phyloP scores from a whole-genome alignment of 2,329 filamentous ascomycete species.

The Stagonosporopsis rhizophila region DNA sequence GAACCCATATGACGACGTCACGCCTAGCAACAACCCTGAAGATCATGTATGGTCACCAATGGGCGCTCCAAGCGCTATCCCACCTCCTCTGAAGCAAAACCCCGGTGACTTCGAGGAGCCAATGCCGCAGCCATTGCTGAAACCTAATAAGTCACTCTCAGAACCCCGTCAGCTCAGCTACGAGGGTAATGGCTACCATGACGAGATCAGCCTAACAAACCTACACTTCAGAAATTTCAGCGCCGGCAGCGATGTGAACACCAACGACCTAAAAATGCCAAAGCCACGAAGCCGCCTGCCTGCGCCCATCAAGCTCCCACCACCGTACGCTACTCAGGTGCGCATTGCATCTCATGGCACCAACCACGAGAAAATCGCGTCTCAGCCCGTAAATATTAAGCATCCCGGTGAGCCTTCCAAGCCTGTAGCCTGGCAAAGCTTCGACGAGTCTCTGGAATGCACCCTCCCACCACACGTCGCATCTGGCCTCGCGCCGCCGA shows the following conservation, averaged over 20 bases:
- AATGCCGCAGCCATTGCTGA: neutral
- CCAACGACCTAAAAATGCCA: neutral
- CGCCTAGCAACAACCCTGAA: neutral
- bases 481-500: slow-evolving; percentile 18
- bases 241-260: neutral
- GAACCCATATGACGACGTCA: slow-evolving; percentile 22
- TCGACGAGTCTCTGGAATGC: slow-evolving; percentile 15
- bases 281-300: slow-evolving; percentile 26
- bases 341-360: slow-evolving; percentile 17
- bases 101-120: neutral
- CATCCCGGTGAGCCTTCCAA: neutral
- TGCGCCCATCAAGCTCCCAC: slow-evolving; percentile 26
- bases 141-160: slow-evolving; percentile 1
- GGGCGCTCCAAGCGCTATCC: slow-evolving; percentile 29
- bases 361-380: neutral
- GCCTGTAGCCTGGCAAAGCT: slow-evolving; percentile 17
- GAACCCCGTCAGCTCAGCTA: slow-evolving; percentile 33
- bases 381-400: neutral
- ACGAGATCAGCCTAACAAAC: slow-evolving; percentile 29
- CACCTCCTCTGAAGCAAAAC: slow-evolving; percentile 19
- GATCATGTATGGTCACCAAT: slow-evolving; percentile 23
- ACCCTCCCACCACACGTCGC: slow-evolving; percentile 8
- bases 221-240: slow-evolving; percentile 16
- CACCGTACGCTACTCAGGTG: slow-evolving; percentile 22
- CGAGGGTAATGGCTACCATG: slow-evolving; percentile 31